Evolutionary conservation across 768 basidiomycete genomes (phyloP).

Genomic region (Lentinus tigrinus): DNA sequence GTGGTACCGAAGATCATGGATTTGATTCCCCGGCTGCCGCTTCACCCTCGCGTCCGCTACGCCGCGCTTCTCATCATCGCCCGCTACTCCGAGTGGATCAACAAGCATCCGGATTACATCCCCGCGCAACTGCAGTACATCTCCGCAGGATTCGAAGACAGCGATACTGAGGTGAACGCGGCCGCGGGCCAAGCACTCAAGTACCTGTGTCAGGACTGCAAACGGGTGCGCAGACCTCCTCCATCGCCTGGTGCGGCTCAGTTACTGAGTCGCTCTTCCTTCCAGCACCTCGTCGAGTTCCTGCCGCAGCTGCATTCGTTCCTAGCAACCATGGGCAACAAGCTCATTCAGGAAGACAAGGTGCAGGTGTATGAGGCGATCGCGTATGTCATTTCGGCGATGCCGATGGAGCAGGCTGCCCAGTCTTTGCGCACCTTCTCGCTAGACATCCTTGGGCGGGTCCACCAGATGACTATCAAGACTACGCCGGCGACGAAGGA

Average conservation of each 20-base stretch:
- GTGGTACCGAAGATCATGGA: constrained; percentile 97
- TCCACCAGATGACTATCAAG: constrained; percentile 64
- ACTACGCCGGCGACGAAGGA: constrained; percentile 59
- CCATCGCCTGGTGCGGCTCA: not conserved
- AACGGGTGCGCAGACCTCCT: constrained; percentile 50
- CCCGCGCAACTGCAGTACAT: constrained; percentile 86
- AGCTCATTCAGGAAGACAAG: constrained; percentile 82
- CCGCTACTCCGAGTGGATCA: constrained; percentile 97
- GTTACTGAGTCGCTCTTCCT: constrained; percentile 1
- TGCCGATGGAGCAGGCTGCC: constrained; percentile 88
- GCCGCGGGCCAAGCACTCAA: constrained; percentile 96
- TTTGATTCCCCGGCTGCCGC: constrained; percentile 84
- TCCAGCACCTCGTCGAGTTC: constrained; percentile 86
- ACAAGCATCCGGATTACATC: constrained; percentile 84
- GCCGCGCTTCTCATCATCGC: constrained; percentile 93
- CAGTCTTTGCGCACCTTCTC: constrained; percentile 85
- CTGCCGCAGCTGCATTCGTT: constrained; percentile 90
- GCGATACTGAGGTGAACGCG: constrained; percentile 79
- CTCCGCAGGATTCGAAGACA: constrained; percentile 84
- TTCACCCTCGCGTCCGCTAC: constrained; percentile 90
- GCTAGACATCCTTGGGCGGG: constrained; percentile 74
- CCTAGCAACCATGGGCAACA: constrained; percentile 73
- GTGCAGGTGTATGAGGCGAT: constrained; percentile 95
- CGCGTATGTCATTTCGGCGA: constrained; percentile 90
- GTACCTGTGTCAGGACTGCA: constrained; percentile 96